Evolutionary conservation across 352 stramenopile genomes (phyloP).

Genomic region (Globisporangium camurandrum): DNA sequence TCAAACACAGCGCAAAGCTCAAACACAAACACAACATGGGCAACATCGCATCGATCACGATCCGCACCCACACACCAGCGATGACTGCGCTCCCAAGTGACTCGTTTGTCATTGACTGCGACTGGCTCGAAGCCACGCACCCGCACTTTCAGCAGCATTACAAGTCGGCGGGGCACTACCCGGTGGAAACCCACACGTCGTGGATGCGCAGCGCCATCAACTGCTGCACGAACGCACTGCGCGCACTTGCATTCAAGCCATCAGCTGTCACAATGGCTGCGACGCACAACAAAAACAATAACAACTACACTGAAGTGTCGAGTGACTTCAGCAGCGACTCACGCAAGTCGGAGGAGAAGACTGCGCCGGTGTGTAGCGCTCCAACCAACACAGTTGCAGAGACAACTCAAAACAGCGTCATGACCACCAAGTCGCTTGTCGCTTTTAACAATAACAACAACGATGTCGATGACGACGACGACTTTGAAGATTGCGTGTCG

Average conservation of each 20-base stretch:
- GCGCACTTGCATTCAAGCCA: conserved; percentile 6
- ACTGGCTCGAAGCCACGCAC: conserved; percentile 15
- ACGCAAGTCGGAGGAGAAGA: too few species aligned
- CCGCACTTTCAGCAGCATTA: conserved; percentile 14
- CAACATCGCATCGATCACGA: conserved; percentile 30
- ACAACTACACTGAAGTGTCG: neutral
- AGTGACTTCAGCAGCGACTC: neutral
- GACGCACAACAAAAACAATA: too few species aligned
- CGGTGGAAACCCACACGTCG: neutral
- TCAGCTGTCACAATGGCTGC: conserved; percentile 6
- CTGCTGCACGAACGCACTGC: conserved; percentile 9
- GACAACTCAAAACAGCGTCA: neutral
- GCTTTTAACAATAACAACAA: conserved; percentile 4
- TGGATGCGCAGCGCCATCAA: conserved; percentile 4
- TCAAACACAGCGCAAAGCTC: neutral
- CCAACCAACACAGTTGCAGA: conserved; percentile 2
- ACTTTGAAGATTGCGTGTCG: conserved; percentile 30
- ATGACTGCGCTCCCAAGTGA: conserved; percentile 10
- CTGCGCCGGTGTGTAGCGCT: conserved; percentile 1
- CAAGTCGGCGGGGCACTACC: neutral
- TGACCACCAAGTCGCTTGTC: conserved; percentile 5
- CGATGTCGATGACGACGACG: conserved; percentile 3
- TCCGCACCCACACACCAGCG: conserved; percentile 8
- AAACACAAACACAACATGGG: conserved; percentile 23
- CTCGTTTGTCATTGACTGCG: conserved; percentile 9